Evolutionary conservation across 768 basidiomycete species (phyloP), one percentile per base, ranked within the genome.

Genomic region (Amanita fuliginea): DNA sequence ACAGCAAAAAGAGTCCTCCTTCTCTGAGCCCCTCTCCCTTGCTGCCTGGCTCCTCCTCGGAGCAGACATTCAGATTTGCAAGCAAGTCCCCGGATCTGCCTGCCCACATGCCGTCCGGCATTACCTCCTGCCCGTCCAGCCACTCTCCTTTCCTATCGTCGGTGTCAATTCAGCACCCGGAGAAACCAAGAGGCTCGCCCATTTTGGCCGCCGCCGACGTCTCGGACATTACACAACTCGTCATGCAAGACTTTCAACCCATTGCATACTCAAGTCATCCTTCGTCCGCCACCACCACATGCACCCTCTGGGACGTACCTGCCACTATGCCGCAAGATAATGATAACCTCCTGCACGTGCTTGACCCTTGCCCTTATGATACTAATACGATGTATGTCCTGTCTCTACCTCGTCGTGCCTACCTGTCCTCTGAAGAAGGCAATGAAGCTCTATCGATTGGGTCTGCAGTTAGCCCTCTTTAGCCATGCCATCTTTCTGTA

Each of bases 211-310:
- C 30, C 30, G 30, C 30, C 2, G 32, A 49, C 2, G 21, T 42
- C 16, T n/a, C 41, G 22, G 40, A 42, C n/a, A 39, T 49, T 18
- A 21, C 28, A n/a, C 48, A 49, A 16, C 14, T 26, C 2, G 41
- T 49, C 21, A 34, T 49, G 41, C 35, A 14, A 14, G 42, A 37
- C n/a, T 33, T 49, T 3, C 26, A 42, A 36, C 48, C 48, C 14
- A 33, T 49, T 10, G 32, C 16, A 9, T 49, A 42, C 30, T 42
- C 41, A 3, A 42, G 14, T 21, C 33, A 35, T 22, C 39, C 48
- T 8, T 34, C 32, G 19, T 49, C 48, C 10, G 48, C 48, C 10
- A 22, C 39, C 8, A 34, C 48, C 7, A 24, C 21, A 11, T 33
- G 30, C 28, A 40, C 19, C 6, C 35, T 49, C 35, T 49, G 40